Conservation (phyloP, 2,329 filamentous ascomycete species). For the Blastomyces parvus region DNA sequence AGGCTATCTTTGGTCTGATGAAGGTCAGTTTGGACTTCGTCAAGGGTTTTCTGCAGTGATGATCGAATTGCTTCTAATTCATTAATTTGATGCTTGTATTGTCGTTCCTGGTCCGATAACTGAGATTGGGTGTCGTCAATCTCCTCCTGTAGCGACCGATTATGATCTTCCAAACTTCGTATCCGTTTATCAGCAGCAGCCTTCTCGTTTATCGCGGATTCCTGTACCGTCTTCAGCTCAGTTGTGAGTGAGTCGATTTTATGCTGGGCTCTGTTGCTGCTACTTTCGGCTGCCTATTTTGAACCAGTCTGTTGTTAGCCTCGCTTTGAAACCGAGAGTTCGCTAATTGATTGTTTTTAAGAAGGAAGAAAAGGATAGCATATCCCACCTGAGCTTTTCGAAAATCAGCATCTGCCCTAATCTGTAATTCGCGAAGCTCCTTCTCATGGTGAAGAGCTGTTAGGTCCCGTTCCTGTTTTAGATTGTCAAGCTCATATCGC, state of each 20-base stretch:
- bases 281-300: slow-evolving; percentile 43
- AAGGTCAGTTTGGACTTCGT: slow-evolving; percentile 43
- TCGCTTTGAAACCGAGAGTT: neutral
- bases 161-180: slow-evolving; percentile 55
- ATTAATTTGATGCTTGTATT: slow-evolving; percentile 49
- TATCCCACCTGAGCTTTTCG: slow-evolving; percentile 49
- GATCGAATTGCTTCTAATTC: slow-evolving; percentile 54
- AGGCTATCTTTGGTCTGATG: slow-evolving; percentile 50
- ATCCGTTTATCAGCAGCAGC: slow-evolving; percentile 47
- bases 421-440: slow-evolving; percentile 69
- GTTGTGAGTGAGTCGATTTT: slow-evolving; percentile 47
- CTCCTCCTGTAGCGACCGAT: slow-evolving; percentile 67
- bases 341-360: neutral
- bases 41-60: slow-evolving; percentile 47
- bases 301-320: neutral
- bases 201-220: slow-evolving; percentile 47
- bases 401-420: slow-evolving; percentile 77
- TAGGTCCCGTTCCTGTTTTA: slow-evolving; percentile 81
- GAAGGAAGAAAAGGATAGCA: neutral
- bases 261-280: slow-evolving; percentile 41
- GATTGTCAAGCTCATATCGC: slow-evolving; percentile 75
- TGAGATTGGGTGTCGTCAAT: slow-evolving; percentile 72
- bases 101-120: slow-evolving; percentile 58
- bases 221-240: slow-evolving; percentile 48
- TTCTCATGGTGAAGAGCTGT: slow-evolving; percentile 67